Evolutionary conservation across 768 basidiomycete genomes (phyloP).

Genomic region (Termitomyces sp.): DNA sequence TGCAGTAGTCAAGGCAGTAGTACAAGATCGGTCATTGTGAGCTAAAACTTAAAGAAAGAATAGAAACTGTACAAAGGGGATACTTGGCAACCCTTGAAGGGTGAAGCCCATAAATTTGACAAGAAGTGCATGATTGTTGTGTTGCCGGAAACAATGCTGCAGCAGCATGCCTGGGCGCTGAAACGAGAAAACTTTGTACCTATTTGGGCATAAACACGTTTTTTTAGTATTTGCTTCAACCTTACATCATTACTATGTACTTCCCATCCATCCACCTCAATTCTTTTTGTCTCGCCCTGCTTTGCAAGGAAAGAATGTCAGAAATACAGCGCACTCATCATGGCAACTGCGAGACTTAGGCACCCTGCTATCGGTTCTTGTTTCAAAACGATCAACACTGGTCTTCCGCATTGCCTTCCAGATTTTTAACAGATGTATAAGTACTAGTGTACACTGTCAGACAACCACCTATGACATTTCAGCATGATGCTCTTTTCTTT

Average conservation of each 20-base stretch:
- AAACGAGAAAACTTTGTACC: no score
- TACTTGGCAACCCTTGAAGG: conserved; percentile 1
- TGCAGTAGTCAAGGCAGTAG: no score
- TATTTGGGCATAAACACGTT: background rate
- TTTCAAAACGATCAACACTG: background rate
- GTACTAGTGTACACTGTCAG: no score
- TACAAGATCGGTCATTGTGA: no score
- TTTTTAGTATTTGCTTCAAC: no score
- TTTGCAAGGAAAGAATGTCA: background rate
- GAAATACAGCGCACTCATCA: background rate
- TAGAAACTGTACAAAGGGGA: background rate
- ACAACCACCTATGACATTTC: no score
- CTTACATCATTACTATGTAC: no score
- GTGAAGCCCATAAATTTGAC: background rate
- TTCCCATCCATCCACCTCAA: background rate
- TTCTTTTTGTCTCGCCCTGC: background rate
- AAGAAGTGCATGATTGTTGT: background rate
- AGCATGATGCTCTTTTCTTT: no score
- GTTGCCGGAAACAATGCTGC: background rate
- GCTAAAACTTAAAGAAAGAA: no score
- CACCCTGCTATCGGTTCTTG: background rate
- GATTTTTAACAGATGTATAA: no score
- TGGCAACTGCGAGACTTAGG: background rate
- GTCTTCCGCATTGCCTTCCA: no score
- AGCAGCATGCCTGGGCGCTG: no score